phyloP scores from a whole-genome alignment of 2,329 filamentous ascomycete genomes.

The Neophaeococcomyces aloes region DNA sequence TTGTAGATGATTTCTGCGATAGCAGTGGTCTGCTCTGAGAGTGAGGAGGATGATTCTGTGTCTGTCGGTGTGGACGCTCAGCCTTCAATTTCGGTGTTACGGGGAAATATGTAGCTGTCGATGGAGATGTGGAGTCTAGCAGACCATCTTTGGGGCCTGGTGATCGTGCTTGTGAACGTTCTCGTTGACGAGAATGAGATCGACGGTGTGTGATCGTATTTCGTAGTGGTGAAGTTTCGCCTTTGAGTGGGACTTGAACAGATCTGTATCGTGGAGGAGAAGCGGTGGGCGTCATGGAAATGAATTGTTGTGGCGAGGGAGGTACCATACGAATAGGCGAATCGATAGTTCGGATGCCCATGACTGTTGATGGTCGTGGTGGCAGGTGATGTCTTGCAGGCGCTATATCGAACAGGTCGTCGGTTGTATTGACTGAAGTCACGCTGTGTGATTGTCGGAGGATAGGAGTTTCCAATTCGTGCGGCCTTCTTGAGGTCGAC shows the following conservation, averaged over 20 bases:
- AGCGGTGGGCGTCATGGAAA: slow-evolving; percentile 3
- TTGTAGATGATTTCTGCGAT: slow-evolving; percentile 17
- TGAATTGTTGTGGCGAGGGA: slow-evolving; percentile 12
- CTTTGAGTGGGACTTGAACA: slow-evolving; percentile 8
- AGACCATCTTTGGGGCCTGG: background rate
- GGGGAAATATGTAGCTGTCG: slow-evolving; percentile 18
- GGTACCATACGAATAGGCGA: slow-evolving; percentile 21
- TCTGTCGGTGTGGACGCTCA: background rate
- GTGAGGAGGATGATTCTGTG: background rate
- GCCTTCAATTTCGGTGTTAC: slow-evolving; percentile 18
- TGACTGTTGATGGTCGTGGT: slow-evolving; percentile 19
- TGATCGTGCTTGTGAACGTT: slow-evolving; percentile 4
- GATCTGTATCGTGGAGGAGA: slow-evolving; percentile 4
- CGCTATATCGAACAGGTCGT: slow-evolving; percentile 20
- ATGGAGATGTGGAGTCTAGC: slow-evolving; percentile 12
- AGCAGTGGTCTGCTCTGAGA: slow-evolving; percentile 6
- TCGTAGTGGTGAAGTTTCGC: slow-evolving; percentile 11
- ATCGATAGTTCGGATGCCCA: slow-evolving; percentile 16
- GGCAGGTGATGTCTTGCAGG: slow-evolving; percentile 18
- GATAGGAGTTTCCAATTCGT: slow-evolving; percentile 9
- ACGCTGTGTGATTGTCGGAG: slow-evolving; percentile 11
- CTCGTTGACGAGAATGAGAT: slow-evolving; percentile 3
- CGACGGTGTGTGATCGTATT: slow-evolving; percentile 1
- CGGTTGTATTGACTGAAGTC: background rate
- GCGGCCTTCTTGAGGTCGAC: slow-evolving; percentile 14